Evolutionary conservation across 306 rosid genomes (phyloP).

Genomic region (Betula pendula): DNA sequence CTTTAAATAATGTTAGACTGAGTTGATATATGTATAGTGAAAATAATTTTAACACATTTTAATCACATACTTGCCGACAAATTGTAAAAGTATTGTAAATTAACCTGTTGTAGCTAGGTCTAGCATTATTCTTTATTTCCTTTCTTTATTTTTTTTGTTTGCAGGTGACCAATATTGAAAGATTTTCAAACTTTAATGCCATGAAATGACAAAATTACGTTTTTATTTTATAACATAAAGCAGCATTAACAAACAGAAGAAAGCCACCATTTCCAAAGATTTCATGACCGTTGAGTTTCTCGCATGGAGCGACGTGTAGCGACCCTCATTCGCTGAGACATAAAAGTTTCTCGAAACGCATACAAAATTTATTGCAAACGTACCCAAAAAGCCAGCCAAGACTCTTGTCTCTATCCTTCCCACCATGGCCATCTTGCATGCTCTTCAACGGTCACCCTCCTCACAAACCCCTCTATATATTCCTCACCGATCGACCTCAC

Average conservation of each 20-base stretch:
- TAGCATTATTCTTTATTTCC: no score
- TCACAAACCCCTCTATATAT: constrained; percentile 25
- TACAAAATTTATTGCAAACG: background rate
- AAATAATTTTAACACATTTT: no score
- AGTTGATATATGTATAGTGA: no score
- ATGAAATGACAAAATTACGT: no score
- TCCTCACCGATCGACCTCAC: background rate
- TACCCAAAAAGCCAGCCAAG: background rate
- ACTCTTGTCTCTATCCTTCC: background rate
- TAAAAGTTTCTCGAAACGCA: constrained; percentile 22
- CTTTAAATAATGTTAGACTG: no score
- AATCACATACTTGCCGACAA: no score
- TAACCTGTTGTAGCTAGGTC: no score
- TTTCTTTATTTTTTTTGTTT: no score
- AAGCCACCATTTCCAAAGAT: background rate
- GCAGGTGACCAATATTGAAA: no score
- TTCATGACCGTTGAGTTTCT: constrained; percentile 28
- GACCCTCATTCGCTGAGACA: background rate
- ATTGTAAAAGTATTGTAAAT: no score
- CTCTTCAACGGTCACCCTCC: constrained; percentile 39
- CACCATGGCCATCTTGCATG: constrained; percentile 33
- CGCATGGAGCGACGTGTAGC: constrained; percentile 37
- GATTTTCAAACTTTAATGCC: no score
- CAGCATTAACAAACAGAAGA: background rate
- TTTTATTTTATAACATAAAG: background rate